phyloP scores from a whole-genome alignment of 495 filamentous ascomycete genomes.

The Monascus purpureus region DNA sequence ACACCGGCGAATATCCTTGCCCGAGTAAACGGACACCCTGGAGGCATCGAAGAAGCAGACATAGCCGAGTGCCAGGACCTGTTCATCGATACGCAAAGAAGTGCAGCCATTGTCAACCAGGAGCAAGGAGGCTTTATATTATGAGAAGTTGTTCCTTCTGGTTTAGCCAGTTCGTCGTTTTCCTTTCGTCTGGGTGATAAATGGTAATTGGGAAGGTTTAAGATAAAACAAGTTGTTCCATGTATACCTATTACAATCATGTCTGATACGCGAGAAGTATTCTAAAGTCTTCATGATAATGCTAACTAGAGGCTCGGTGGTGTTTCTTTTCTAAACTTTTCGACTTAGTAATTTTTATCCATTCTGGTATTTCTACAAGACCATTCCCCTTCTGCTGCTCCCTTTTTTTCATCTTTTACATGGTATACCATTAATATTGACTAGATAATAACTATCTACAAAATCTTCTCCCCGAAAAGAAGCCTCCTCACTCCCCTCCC shows the following conservation, averaged over 20 bases:
- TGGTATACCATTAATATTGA: too few relatives aligned
- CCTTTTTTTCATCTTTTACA: too few relatives aligned
- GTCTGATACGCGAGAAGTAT: constrained; percentile 7
- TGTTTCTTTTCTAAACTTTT: not conserved
- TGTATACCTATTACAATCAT: constrained; percentile 20
- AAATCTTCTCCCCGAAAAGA: too few relatives aligned
- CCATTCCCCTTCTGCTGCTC: too few relatives aligned
- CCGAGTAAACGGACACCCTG: constrained; percentile 51
- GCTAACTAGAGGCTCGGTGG: constrained; percentile 4
- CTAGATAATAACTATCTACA: too few relatives aligned
- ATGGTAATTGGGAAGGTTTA: too few relatives aligned
- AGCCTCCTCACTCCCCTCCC: too few relatives aligned
- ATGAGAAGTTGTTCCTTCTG: not conserved
- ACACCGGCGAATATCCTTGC: constrained; percentile 70
- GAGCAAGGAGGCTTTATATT: constrained; percentile 48
- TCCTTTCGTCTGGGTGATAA: too few relatives aligned
- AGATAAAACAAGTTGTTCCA: constrained; percentile 2
- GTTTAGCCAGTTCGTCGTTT: too few relatives aligned
- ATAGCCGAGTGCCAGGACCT: constrained; percentile 80
- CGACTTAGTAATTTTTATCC: not conserved
- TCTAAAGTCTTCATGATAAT: constrained; percentile 13
- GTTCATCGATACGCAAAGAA: constrained; percentile 80
- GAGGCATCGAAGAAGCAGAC: constrained; percentile 65
- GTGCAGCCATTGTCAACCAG: constrained; percentile 54
- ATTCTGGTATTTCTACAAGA: too few relatives aligned